A percentile compares a stretch with the other conserved stretches of the same genome.
Conservation (phyloP, 2,329 filamentous ascomycete species). For the Huntiella omanensis region DNA sequence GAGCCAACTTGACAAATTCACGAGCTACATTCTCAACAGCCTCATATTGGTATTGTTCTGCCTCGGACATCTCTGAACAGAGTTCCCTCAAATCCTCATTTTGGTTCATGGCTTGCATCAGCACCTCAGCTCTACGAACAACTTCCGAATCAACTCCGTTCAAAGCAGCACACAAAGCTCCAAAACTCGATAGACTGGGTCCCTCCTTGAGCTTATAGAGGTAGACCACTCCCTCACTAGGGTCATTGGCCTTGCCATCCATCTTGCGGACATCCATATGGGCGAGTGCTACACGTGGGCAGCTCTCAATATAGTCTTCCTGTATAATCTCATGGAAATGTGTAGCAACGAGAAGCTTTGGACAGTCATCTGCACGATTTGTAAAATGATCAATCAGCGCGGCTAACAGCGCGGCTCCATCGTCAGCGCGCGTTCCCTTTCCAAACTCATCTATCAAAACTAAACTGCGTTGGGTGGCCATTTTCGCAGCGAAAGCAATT, state of each 20-base stretch:
- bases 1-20: slow-evolving; percentile 26
- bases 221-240: slow-evolving; percentile 48
- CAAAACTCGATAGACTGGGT: slow-evolving; percentile 63
- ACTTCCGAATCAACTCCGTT: slow-evolving; percentile 63
- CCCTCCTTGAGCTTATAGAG: slow-evolving; percentile 54
- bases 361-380: slow-evolving; percentile 24
- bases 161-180: slow-evolving; percentile 65
- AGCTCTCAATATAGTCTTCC: slow-evolving; percentile 28
- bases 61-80: slow-evolving; percentile 46
- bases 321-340: slow-evolving; percentile 60
- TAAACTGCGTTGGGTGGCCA: slow-evolving; percentile 58
- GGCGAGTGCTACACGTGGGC: slow-evolving; percentile 31
- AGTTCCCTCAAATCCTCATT: slow-evolving; percentile 60
- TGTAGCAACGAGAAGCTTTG: slow-evolving; percentile 41
- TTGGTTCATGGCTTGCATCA: slow-evolving; percentile 47
- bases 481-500: slow-evolving; percentile 54
- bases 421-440: slow-evolving; percentile 39
- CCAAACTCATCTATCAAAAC: slow-evolving; percentile 87
- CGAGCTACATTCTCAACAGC: slow-evolving; percentile 45
- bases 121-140: slow-evolving; percentile 54
- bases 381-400: slow-evolving; percentile 40
- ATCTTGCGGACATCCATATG: slow-evolving; percentile 48
- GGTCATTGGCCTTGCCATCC: slow-evolving; percentile 31
- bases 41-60: slow-evolving; percentile 47
- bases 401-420: slow-evolving; percentile 39